Conservation (phyloP, 2,329 filamentous ascomycete species). For the Verticillium nubilum region DNA sequence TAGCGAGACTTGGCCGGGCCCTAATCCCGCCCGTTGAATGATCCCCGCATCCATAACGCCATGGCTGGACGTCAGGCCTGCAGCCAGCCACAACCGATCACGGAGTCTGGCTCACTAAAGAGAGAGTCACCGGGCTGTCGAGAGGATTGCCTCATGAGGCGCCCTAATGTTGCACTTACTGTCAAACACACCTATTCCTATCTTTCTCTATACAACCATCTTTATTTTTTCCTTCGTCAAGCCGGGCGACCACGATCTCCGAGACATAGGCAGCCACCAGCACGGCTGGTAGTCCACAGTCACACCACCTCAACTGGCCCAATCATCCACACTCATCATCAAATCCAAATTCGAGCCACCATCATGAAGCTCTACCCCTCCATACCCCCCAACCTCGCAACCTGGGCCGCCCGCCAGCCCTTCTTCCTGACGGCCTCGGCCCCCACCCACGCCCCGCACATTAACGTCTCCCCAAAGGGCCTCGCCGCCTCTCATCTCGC, state of each 20-base stretch:
- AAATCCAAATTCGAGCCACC: slow-evolving; percentile 2
- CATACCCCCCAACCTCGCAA: slow-evolving; percentile 48
- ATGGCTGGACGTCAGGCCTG: not conserved
- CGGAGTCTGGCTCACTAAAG: slow-evolving; percentile 7
- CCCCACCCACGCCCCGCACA: slow-evolving; percentile 59
- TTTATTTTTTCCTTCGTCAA: not conserved
- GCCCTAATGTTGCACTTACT: not conserved
- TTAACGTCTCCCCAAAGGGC: slow-evolving; percentile 76
- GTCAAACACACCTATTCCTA: not conserved
- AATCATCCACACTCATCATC: slow-evolving; percentile 14
- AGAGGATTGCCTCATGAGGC: not conserved
- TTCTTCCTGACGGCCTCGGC: slow-evolving; percentile 74
- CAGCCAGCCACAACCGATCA: not conserved
- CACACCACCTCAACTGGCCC: slow-evolving; percentile 19
- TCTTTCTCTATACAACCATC: not conserved
- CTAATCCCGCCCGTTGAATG: not conserved
- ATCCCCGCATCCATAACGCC: not conserved
- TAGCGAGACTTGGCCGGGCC: not conserved
- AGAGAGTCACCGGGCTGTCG: slow-evolving; percentile 6
- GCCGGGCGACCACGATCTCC: not conserved
- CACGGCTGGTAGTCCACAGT: not conserved
- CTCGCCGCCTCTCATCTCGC: slow-evolving; percentile 57
- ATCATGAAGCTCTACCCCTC: slow-evolving; percentile 56
- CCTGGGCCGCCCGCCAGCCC: slow-evolving; percentile 62
- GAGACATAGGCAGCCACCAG: slow-evolving; percentile 1